Percentiles rank a stretch among this genome's conserved stretches.
Conservation (phyloP, 2,329 filamentous ascomycete genomes). For the Claviceps spartinae region DNA sequence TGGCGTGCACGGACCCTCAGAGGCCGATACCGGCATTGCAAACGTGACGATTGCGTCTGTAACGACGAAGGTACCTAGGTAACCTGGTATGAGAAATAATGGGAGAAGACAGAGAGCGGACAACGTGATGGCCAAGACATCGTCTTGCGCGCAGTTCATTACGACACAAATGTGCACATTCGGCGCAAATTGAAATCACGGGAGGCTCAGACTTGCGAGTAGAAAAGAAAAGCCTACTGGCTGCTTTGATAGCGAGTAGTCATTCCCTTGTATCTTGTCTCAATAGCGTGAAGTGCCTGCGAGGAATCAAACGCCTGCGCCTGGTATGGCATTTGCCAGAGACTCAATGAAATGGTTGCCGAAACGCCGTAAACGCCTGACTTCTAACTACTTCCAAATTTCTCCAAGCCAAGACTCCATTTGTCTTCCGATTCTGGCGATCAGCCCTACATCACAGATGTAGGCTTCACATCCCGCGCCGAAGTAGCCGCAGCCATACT, state of each 20-base stretch:
- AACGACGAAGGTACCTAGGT: no score
- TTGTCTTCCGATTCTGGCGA: neutral
- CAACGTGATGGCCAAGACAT: no score
- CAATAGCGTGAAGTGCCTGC: neutral
- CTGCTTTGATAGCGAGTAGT: neutral
- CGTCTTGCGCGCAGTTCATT: no score
- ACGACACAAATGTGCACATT: no score
- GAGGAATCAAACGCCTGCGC: neutral
- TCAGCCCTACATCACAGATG: neutral
- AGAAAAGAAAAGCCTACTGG: no score
- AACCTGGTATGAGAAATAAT: no score
- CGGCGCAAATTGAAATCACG: no score
- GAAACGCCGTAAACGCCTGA: constrained; percentile 1
- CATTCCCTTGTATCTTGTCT: neutral
- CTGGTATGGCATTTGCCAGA: neutral
- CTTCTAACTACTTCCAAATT: neutral
- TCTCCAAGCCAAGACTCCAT: neutral
- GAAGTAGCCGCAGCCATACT: neutral
- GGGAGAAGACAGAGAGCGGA: no score
- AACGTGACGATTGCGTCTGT: no score
- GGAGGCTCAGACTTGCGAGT: no score
- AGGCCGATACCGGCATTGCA: no score
- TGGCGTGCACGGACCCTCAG: no score
- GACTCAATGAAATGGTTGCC: neutral
- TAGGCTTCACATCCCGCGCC: neutral